phyloP scores from a whole-genome alignment of 1,139 yeast genomes.

The Arxiozyma bovina region DNA sequence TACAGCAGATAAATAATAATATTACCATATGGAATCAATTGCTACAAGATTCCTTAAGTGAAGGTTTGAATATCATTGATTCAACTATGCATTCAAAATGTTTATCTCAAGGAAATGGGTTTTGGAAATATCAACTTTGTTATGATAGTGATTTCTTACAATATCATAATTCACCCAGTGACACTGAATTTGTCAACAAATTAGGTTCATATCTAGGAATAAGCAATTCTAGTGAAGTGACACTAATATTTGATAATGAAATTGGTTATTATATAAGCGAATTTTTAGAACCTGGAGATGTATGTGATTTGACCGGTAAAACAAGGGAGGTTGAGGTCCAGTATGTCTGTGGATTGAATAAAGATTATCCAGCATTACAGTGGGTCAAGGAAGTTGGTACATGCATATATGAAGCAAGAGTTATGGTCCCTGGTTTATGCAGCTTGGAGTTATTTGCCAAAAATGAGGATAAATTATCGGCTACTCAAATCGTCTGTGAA shows the following conservation, averaged over 20 bases:
- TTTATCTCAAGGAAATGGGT: constrained; percentile 38
- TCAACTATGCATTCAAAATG: constrained; percentile 28
- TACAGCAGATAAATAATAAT: constrained; percentile 5
- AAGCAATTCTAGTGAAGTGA: constrained; percentile 11
- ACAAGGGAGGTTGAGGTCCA: constrained; percentile 57
- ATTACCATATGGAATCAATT: constrained; percentile 9
- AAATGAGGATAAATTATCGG: constrained; percentile 20
- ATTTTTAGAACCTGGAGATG: constrained; percentile 48
- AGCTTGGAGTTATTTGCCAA: constrained; percentile 23
- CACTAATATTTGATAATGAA: constrained; percentile 28
- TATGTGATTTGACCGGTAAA: constrained; percentile 62
- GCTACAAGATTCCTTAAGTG: constrained; percentile 12
- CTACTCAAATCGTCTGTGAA: constrained; percentile 16
- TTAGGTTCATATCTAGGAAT: constrained; percentile 17
- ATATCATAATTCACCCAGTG: constrained; percentile 36
- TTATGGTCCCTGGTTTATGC: constrained; percentile 56
- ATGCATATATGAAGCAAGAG: constrained; percentile 59
- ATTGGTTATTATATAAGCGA: constrained; percentile 44
- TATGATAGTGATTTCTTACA: constrained; percentile 50
- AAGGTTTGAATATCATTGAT: constrained; percentile 24
- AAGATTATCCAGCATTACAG: constrained; percentile 29
- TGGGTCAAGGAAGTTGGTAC: constrained; percentile 58
- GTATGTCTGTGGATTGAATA: constrained; percentile 53
- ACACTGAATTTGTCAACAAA: neutral
- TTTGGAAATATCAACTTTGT: constrained; percentile 60